Evolutionary conservation across 129 eudicot genomes (phyloP).

Genomic region (Escallonia herrerae): DNA sequence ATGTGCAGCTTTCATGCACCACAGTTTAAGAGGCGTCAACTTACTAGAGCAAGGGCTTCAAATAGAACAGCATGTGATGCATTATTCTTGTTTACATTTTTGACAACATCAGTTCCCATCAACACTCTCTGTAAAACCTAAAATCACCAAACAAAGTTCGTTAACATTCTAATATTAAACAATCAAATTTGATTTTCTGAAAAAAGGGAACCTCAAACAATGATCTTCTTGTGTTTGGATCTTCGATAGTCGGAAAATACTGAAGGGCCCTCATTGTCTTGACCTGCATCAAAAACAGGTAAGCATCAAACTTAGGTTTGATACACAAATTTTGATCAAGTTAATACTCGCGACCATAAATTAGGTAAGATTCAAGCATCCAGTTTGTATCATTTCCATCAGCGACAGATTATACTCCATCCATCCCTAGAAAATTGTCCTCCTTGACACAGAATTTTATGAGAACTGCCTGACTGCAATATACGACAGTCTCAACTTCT

Average conservation of each 20-base stretch:
- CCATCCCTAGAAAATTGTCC: no score
- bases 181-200: neutral
- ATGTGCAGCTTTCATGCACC: neutral
- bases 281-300: slow-evolving; percentile 50
- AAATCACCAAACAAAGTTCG: slow-evolving; percentile 6
- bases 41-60: slow-evolving; percentile 99
- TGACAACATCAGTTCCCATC: slow-evolving; percentile 99
- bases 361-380: neutral
- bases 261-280: slow-evolving; percentile 99
- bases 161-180: slow-evolving; percentile 3
- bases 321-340: neutral
- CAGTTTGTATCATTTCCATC: neutral
- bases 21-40: slow-evolving; percentile 17
- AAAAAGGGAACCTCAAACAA: slow-evolving; percentile 73
- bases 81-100: slow-evolving; percentile 97
- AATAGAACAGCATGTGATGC: slow-evolving; percentile 99
- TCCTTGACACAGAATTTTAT: no score
- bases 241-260: slow-evolving; percentile 96
- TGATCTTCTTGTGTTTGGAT: slow-evolving; percentile 90
- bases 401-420: no score
- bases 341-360: neutral
- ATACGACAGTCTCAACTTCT: no score
- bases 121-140: slow-evolving; percentile 93
- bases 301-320: neutral
- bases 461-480: no score